These are phyloP conservation scores for Sclerotiophoma versabilis DNA, from an alignment of 2,329 filamentous ascomycete species.

Conservation along the genomic window DNA sequence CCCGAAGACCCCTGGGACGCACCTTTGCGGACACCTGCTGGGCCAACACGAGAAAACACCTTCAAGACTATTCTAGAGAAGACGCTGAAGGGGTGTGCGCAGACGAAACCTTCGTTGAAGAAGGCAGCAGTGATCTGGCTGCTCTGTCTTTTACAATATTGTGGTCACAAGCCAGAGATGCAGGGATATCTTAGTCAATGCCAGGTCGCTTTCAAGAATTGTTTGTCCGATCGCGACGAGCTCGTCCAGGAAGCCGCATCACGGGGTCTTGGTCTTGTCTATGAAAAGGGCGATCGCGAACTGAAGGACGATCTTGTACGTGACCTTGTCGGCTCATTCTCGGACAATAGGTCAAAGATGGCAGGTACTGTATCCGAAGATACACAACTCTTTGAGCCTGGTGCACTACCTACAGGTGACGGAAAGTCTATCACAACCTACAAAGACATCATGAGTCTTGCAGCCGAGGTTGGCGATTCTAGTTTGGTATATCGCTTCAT, in stretches of 20 bases:
- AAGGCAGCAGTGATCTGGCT: constrained; percentile 97
- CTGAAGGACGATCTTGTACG: constrained; percentile 84
- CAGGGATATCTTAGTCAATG: constrained; percentile 77
- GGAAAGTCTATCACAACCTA: constrained; percentile 88
- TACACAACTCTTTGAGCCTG: constrained; percentile 91
- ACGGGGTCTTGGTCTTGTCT: constrained; percentile 87
- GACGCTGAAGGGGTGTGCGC: constrained; percentile 77
- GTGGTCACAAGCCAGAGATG: constrained; percentile 77
- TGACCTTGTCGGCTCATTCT: constrained; percentile 89
- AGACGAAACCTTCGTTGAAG: constrained; percentile 85
- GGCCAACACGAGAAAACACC: constrained; percentile 53
- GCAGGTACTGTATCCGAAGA: constrained; percentile 83
- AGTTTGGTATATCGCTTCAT: constrained; percentile 98
- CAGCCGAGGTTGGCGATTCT: constrained; percentile 95
- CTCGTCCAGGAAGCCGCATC: constrained; percentile 96
- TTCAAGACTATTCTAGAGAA: constrained; percentile 68
- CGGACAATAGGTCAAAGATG: constrained; percentile 72
- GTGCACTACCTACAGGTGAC: constrained; percentile 87
- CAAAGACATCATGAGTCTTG: constrained; percentile 93
- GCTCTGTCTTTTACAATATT: constrained; percentile 88
- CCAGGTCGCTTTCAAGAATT: constrained; percentile 85
- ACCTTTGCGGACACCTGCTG: constrained; percentile 37
- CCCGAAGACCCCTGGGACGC: constrained; percentile 41
- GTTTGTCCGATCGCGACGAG: constrained; percentile 88
- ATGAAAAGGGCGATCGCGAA: constrained; percentile 84